Evolutionary conservation across 768 basidiomycete genomes (phyloP).

Genomic region (Xerocomellus dryophilus): DNA sequence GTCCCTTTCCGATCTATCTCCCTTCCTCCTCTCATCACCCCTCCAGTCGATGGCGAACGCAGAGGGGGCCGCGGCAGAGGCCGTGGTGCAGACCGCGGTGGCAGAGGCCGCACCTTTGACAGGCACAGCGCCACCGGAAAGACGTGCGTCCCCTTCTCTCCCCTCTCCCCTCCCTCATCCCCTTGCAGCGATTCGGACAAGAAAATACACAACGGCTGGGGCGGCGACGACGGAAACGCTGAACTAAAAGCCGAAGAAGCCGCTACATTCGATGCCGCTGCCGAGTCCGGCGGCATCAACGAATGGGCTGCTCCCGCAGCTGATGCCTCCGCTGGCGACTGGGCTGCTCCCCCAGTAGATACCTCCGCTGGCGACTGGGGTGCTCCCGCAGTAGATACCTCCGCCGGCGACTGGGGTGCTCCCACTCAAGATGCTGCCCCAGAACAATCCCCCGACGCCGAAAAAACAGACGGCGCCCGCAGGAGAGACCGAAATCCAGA

Average conservation of each 20-base stretch:
- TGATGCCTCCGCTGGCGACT: conserved; percentile 28
- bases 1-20: conserved; percentile 8
- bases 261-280: conserved; percentile 67
- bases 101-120: conserved; percentile 76
- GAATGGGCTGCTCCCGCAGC: conserved; percentile 35
- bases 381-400: conserved; percentile 21
- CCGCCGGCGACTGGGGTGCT: conserved; percentile 39
- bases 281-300: conserved; percentile 38
- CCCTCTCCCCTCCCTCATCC: conserved; percentile 9
- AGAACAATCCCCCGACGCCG: conserved; percentile 36
- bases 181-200: conserved; percentile 82
- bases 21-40: conserved; percentile 4
- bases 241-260: conserved; percentile 82
- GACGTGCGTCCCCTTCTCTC: conserved; percentile 48
- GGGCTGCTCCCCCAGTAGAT: conserved; percentile 31
- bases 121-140: conserved; percentile 85
- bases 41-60: conserved; percentile 42
- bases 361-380: conserved; percentile 36
- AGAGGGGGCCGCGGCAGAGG: conserved; percentile 46
- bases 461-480: conserved; percentile 38
- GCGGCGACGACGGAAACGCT: conserved; percentile 80
- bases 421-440: conserved; percentile 25
- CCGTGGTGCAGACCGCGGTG: conserved; percentile 45
- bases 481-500: conserved; percentile 61
- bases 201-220: conserved; percentile 94